Percentiles rank a stretch among this genome's conserved stretches.
Conservation (phyloP, 164 flowering plant genomes). For the Euptelea pleiosperma region DNA sequence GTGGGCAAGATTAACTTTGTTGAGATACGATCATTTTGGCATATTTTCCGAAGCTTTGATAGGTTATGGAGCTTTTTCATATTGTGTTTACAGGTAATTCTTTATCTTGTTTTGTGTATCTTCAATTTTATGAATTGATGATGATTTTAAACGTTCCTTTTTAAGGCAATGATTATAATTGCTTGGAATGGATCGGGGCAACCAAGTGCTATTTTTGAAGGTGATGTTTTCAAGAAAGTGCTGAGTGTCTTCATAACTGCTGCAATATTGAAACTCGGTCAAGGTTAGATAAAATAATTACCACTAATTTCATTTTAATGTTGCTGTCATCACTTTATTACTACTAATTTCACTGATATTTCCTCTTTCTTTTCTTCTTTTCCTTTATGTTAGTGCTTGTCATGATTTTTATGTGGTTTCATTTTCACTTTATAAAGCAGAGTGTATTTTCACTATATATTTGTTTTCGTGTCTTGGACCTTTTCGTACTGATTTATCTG, state of each 20-base stretch:
- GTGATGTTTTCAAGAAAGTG: slow-evolving; percentile 74
- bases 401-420: background rate
- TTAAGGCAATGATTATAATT: slow-evolving; percentile 89
- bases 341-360: background rate
- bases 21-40: slow-evolving; percentile 93
- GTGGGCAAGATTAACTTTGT: slow-evolving; percentile 90
- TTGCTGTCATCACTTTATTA: background rate
- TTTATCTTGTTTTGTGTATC: slow-evolving; percentile 6
- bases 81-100: slow-evolving; percentile 72
- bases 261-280: slow-evolving; percentile 91
- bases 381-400: no score
- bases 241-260: slow-evolving; percentile 91
- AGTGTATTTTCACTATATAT: no score
- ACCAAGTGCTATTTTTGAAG: slow-evolving; percentile 45
- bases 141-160: slow-evolving; percentile 3
- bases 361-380: background rate
- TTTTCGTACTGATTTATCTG: no score
- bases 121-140: background rate
- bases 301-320: background rate
- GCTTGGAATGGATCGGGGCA: slow-evolving; percentile 91
- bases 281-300: slow-evolving; percentile 59
- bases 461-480: no score
- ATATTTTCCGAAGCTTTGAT: slow-evolving; percentile 88
- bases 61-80: slow-evolving; percentile 94
- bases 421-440: no score